A percentile compares a stretch with the other conserved stretches of the same genome.
These are phyloP conservation scores for Leccinellum rugosiceps DNA, from an alignment of 768 basidiomycete genomes.

Conservation along the genomic window DNA sequence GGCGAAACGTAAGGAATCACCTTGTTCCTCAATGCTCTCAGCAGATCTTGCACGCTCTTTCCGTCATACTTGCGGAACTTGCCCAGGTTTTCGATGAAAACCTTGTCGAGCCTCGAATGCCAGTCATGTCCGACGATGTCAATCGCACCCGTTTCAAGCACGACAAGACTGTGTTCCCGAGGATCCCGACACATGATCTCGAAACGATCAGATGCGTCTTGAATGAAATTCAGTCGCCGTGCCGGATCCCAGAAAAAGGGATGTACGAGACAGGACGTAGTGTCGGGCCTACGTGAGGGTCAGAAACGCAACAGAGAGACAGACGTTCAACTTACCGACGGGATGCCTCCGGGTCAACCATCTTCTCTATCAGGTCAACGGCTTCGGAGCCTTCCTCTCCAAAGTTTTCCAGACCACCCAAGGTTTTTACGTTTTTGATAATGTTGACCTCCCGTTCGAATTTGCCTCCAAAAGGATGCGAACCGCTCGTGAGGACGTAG, in stretches of 20 bases:
- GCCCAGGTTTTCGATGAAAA: slow-evolving; percentile 91
- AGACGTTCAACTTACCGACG: slow-evolving; percentile 55
- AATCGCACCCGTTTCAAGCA: slow-evolving; percentile 67
- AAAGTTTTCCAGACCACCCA: slow-evolving; percentile 71
- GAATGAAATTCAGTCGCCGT: slow-evolving; percentile 86
- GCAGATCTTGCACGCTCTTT: slow-evolving; percentile 82
- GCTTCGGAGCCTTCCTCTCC: slow-evolving; percentile 96
- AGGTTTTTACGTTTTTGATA: slow-evolving; percentile 68
- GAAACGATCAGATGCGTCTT: slow-evolving; percentile 96
- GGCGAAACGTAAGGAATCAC: slow-evolving; percentile 39
- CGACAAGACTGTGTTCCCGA: slow-evolving; percentile 67
- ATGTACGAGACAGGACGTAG: slow-evolving; percentile 81
- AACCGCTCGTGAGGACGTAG: slow-evolving; percentile 84
- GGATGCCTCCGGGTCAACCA: slow-evolving; percentile 76
- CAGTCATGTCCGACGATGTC: slow-evolving; percentile 88
- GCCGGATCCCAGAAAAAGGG: slow-evolving; percentile 97
- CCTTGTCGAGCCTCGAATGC: slow-evolving; percentile 80
- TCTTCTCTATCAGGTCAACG: slow-evolving; percentile 68
- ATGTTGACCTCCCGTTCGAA: slow-evolving; percentile 96
- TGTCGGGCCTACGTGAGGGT: slow-evolving; percentile 66
- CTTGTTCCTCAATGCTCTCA: slow-evolving; percentile 94
- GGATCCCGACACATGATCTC: slow-evolving; percentile 97
- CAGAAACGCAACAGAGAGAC: slow-evolving; percentile 1
- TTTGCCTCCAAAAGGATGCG: slow-evolving; percentile 91
- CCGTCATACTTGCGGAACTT: slow-evolving; percentile 98